Evolutionary conservation across 2,329 filamentous ascomycete species (phyloP).

Genomic region (Talaromyces sp.): DNA sequence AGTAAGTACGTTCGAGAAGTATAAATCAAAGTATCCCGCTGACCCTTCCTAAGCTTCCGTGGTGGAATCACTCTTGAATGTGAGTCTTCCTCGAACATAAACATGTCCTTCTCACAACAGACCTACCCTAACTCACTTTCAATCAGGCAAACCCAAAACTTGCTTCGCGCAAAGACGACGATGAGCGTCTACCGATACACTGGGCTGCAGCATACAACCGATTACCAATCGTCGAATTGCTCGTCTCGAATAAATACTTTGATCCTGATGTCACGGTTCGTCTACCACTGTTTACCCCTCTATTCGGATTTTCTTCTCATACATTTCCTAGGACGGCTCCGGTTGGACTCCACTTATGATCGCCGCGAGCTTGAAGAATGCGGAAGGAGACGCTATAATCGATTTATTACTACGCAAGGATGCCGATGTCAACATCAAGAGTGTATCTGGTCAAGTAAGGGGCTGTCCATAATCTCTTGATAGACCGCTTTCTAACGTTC

Average conservation of each 20-base stretch:
- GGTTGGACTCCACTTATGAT: constrained; percentile 54
- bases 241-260: constrained; percentile 69
- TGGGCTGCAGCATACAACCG: constrained; percentile 89
- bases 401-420: constrained; percentile 46
- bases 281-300: not conserved
- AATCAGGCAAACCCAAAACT: constrained; percentile 75
- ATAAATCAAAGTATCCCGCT: not conserved
- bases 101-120: not conserved
- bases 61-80: constrained; percentile 72
- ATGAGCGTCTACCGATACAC: constrained; percentile 86
- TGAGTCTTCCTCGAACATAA: constrained; percentile 34
- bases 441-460: constrained; percentile 41
- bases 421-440: constrained; percentile 46
- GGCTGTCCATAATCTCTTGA: not conserved
- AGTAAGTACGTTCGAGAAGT: constrained; percentile 50
- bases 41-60: constrained; percentile 53
- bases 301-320: not conserved
- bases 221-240: constrained; percentile 67
- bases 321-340: constrained; percentile 39
- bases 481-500: not conserved
- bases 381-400: constrained; percentile 45
- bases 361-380: constrained; percentile 45
- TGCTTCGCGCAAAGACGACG: constrained; percentile 70
- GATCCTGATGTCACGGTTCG: constrained; percentile 75
- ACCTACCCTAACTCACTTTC: not conserved